These are phyloP conservation scores for Penicillium polonicum DNA, from an alignment of 2,329 filamentous ascomycete genomes.

Conservation along the genomic window DNA sequence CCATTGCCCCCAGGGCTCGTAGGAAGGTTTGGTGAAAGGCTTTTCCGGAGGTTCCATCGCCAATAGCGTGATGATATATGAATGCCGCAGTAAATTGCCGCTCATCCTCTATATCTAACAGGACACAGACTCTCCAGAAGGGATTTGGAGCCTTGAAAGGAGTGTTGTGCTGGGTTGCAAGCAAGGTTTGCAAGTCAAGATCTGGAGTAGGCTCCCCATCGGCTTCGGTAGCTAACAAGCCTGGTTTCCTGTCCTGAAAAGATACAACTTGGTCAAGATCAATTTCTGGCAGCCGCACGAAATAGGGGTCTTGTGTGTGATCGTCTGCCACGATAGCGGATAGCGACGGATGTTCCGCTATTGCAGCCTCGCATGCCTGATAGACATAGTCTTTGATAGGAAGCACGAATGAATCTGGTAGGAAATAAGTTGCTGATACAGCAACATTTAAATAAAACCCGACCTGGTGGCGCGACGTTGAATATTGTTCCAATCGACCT, in stretches of 20 bases:
- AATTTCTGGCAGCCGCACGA: constrained; percentile 46
- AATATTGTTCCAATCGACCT: constrained; percentile 49
- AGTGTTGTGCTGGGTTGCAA: constrained; percentile 44
- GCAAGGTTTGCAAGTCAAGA: constrained; percentile 42
- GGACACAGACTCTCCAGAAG: constrained; percentile 48
- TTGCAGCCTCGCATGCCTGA: constrained; percentile 37
- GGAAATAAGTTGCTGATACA: constrained; percentile 40
- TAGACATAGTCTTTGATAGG: constrained; percentile 37
- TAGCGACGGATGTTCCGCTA: constrained; percentile 45
- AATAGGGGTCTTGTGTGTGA: constrained; percentile 43
- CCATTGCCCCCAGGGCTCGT: constrained; percentile 30
- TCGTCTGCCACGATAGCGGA: constrained; percentile 46
- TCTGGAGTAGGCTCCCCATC: constrained; percentile 29
- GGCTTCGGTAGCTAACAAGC: constrained; percentile 13
- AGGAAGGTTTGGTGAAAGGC: constrained; percentile 48
- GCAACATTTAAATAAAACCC: constrained; percentile 48
- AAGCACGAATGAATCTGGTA: constrained; percentile 26
- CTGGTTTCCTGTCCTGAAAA: constrained; percentile 32
- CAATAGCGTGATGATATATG: constrained; percentile 51
- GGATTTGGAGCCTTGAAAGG: constrained; percentile 39
- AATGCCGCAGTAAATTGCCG: constrained; percentile 45
- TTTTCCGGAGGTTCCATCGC: constrained; percentile 48
- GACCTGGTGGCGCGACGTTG: constrained; percentile 44
- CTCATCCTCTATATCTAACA: constrained; percentile 27
- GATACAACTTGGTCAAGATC: constrained; percentile 41